Evolutionary conservation across 2,329 filamentous ascomycete genomes (phyloP), one percentile per base, ranked within the genome.

Genomic region (Aspergillus pseudonomiae): DNA sequence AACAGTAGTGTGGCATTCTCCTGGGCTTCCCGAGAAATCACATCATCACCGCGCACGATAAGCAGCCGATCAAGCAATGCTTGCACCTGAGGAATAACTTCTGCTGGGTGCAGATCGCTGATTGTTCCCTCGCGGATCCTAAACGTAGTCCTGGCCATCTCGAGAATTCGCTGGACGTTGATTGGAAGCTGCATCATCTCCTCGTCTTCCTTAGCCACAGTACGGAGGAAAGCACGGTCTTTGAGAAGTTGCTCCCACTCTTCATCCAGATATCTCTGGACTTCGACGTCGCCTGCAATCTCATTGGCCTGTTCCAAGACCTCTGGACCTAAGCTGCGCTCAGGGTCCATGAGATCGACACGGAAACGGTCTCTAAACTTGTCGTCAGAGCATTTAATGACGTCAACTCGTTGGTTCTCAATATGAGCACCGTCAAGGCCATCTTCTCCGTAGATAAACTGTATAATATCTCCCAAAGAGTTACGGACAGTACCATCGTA

Each of bases 401-500:
- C 90, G 71, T 97, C 93, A 67, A 99, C 88, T 60, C 88, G 88
- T 79, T 99, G 96, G 73, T 93, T 92, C 82, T 99, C 95, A 63
- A 99, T 98, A 77, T 90, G 88, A 68, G 91, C 91, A 74, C 92
- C 96, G 78, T 99, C 96, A 9, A 98, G 86, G 74, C 95, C 96
- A 78, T 99, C 96, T 77, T 99, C 95, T 74, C 95, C 95, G 70
- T 99, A 99, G 65, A 97, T 85, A 82, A 99, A 99, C 75, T 99
- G 94, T 60, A 99, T 90, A 67, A 99, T 91, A 72, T 99, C 96
- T 53, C 95, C 95, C 52, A 98, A 85, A 2, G 95, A 99, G 80
- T 99, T 99, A 64, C 95, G 91, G 32, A 99, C 93, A 6, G 95
- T 99, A 67, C 94, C 94, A 73, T 99, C 95, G 75, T 99, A 99